These are phyloP conservation scores for Kodamaea hsintzibuensis DNA, from an alignment of 805 yeast species.

Conservation along the genomic window DNA sequence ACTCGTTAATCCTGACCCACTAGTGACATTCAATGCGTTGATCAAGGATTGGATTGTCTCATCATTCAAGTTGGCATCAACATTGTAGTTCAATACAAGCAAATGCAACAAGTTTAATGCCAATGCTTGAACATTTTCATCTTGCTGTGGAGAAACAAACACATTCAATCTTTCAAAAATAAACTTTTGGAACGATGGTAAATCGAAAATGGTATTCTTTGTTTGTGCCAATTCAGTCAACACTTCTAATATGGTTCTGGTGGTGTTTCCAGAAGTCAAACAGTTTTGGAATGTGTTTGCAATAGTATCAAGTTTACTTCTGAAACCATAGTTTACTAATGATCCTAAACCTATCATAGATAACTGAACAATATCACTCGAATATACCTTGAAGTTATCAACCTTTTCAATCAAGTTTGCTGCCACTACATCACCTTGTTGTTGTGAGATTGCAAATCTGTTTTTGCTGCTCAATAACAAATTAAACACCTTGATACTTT, in stretches of 20 bases:
- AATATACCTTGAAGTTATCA: conserved; percentile 22
- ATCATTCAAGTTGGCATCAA: neutral
- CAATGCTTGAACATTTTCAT: conserved; percentile 3
- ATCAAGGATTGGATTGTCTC: neutral
- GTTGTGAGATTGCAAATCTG: neutral
- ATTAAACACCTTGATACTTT: conserved; percentile 26
- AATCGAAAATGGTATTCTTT: neutral
- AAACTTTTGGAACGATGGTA: neutral
- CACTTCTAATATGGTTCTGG: conserved; percentile 26
- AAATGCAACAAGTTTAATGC: conserved; percentile 4
- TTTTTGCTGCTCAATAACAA: conserved; percentile 15
- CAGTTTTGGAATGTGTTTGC: conserved; percentile 21
- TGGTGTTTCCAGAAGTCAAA: conserved; percentile 27
- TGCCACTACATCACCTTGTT: neutral
- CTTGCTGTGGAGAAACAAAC: neutral
- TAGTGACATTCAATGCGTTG: neutral
- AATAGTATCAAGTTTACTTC: conserved; percentile 1
- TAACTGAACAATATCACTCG: conserved; percentile 31
- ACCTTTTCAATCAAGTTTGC: conserved; percentile 15
- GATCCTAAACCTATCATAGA: conserved; percentile 25
- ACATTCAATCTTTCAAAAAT: conserved; percentile 3
- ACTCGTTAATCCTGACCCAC: neutral
- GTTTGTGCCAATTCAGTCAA: conserved; percentile 14
- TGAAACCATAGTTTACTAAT: conserved; percentile 16
- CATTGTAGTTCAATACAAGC: neutral